Evolutionary conservation across 768 basidiomycete genomes (phyloP).

Genomic region (Hericium coralloides): DNA sequence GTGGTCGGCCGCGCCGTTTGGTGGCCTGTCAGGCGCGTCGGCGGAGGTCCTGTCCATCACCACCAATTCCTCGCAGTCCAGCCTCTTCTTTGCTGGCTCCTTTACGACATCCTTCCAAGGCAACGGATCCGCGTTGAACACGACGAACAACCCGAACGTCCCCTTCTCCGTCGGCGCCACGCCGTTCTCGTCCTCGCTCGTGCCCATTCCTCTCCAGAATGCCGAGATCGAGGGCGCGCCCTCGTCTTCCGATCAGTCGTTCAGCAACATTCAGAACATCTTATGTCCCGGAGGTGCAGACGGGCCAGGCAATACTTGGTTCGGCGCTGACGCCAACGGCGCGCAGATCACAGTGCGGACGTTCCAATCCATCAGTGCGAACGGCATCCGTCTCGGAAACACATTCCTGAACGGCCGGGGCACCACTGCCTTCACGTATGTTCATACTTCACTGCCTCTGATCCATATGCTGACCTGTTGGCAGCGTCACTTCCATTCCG

Average conservation of each 20-base stretch:
- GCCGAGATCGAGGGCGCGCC: conserved; percentile 54
- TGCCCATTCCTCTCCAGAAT: conserved; percentile 61
- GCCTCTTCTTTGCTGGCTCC: conserved; percentile 82
- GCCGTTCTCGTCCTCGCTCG: conserved; percentile 83
- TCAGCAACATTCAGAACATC: conserved; percentile 55
- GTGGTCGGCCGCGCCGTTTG: conserved; percentile 78
- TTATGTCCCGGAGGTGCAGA: conserved; percentile 84
- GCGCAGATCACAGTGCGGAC: conserved; percentile 72
- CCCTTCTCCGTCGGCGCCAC: conserved; percentile 77
- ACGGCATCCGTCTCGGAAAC: conserved; percentile 85
- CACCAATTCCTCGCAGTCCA: conserved; percentile 57
- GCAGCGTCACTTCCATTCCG: conserved; percentile 79
- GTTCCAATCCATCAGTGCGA: conserved; percentile 65
- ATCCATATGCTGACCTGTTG: conserved; percentile 10
- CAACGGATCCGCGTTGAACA: conserved; percentile 40
- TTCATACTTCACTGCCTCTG: conserved; percentile 2
- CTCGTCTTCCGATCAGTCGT: conserved; percentile 49
- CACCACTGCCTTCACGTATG: conserved; percentile 84
- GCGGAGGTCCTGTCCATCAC: conserved; percentile 69
- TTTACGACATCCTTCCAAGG: conserved; percentile 72
- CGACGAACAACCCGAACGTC: conserved; percentile 77
- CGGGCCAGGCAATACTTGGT: conserved; percentile 78
- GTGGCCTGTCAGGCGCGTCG: conserved; percentile 65
- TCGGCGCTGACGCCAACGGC: conserved; percentile 59
- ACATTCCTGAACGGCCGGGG: conserved; percentile 75